Evolutionary conservation across 176 grass and related monocot genomes (phyloP).

Genomic region (Elaeis guineensis): DNA sequence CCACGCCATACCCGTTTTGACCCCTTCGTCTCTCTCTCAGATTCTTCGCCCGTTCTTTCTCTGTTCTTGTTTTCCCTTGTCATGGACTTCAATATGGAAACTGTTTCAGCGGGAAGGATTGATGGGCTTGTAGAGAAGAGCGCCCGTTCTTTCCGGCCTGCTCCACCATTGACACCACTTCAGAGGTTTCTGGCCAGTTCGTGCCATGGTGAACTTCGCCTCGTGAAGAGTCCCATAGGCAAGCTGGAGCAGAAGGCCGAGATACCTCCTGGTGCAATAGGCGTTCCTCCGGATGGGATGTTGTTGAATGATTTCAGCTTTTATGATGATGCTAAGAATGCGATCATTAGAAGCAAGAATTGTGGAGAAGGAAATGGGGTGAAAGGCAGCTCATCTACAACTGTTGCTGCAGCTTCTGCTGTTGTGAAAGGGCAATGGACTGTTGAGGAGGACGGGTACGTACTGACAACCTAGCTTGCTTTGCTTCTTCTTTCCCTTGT

Average conservation of each 20-base stretch:
- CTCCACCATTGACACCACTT: conserved; percentile 9
- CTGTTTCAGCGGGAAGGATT: conserved; percentile 7
- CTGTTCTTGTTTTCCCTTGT: not conserved
- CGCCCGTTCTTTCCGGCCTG: not conserved
- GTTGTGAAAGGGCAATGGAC: conserved; percentile 59
- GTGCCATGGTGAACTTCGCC: not conserved
- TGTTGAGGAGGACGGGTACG: conserved; percentile 55
- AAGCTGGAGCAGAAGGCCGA: not conserved
- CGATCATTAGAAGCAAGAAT: not conserved
- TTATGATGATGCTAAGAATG: conserved; percentile 1
- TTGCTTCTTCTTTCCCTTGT: too few relatives aligned
- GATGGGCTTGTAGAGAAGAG: conserved; percentile 24
- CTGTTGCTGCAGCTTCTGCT: not conserved
- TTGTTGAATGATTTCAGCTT: conserved; percentile 23
- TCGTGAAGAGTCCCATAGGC: not conserved
- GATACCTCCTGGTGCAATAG: conserved; percentile 3
- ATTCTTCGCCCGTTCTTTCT: not conserved
- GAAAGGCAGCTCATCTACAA: not conserved
- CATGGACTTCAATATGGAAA: not conserved
- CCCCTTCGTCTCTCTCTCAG: not conserved
- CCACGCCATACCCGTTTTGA: conserved; percentile 1
- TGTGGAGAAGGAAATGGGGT: not conserved
- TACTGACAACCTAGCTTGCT: not conserved
- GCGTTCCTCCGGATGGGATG: conserved; percentile 12
- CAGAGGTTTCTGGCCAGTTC: conserved; percentile 31